Evolutionary conservation across 805 yeast genomes (phyloP), one percentile per base, ranked within the genome.

Genomic region (Danielia oregonensis): DNA sequence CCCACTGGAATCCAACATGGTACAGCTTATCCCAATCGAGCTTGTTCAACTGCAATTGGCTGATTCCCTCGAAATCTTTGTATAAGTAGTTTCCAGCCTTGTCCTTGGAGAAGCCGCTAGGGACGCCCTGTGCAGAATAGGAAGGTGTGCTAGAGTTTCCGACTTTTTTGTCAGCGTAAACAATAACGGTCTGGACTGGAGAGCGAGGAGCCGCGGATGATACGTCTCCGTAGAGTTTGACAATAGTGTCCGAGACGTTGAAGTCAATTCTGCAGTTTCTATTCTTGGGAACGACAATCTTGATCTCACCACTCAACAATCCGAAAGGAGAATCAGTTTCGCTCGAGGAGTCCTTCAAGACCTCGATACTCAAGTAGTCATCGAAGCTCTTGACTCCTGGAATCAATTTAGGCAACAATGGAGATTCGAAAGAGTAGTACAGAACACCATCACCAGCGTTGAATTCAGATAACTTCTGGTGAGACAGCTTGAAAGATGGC

Each of bases 1-100:
- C 63, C 95, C 95, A 86, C 51, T 84, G 84, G 32, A 86, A 46
- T 2, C 81, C 84, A 28, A 86, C 40, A 43, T 73, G 84, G 49
- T 76, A 82, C 1, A 65, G 48, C 32, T 68, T 66, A 4, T 72
- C 63, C 79, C 86, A 80, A 46, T 72, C 68, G 17, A 82, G 58
- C 51, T 82, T 85, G 56, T 82, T 84, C 37, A 87, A 51, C 33
- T 75, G 76, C 4, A 84, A 49, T 39, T 71, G 70, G 42, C 79
- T 78, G 33, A 86, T 82, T 11, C 95, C 95, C 17, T 64, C 61
- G 40, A 71, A 54, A 39, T 72, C 63, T 55, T 78, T 82, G 60
- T 57, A 79, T 13, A 69, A 48, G 30, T 67, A 72, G 35, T 70
- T 67, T 4, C 74, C 76, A 9, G 59, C 41, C 42, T 63, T 70